Evolutionary conservation across 352 stramenopile genomes (phyloP).

Genomic region (Aphanomyces stellatus): DNA sequence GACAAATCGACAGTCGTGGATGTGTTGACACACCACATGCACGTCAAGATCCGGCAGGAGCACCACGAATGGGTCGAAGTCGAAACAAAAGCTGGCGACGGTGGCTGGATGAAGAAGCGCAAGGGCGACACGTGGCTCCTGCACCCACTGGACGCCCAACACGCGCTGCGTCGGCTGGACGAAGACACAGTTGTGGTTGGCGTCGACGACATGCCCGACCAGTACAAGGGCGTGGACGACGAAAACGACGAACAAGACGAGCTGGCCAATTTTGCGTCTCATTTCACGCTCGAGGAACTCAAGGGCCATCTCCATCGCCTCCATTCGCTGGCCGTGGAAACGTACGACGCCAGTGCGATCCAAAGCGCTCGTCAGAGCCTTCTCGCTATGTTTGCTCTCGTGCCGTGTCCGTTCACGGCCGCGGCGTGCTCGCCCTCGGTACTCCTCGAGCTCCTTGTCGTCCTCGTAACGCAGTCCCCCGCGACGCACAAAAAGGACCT

Average conservation of each 20-base stretch:
- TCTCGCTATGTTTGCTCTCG: constrained; percentile 27
- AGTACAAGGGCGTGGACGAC: constrained; percentile 46
- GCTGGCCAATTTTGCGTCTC: constrained; percentile 47
- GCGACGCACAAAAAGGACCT: not conserved
- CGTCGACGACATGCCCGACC: constrained; percentile 40
- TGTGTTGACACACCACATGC: not conserved
- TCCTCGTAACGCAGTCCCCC: constrained; percentile 25
- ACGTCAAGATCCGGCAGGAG: not conserved
- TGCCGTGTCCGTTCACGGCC: not conserved
- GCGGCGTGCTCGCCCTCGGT: constrained; percentile 18
- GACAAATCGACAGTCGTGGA: not conserved
- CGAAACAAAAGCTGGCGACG: constrained; percentile 1
- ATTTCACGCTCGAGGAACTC: constrained; percentile 51
- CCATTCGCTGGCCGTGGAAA: constrained; percentile 55
- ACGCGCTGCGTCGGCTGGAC: not conserved
- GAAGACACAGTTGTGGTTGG: constrained; percentile 56
- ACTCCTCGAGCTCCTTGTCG: constrained; percentile 39
- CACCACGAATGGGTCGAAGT: not conserved
- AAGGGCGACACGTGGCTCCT: constrained; percentile 1
- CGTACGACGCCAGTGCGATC: constrained; percentile 44
- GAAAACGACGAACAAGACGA: constrained; percentile 46
- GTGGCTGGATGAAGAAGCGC: not conserved
- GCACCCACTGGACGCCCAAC: not conserved
- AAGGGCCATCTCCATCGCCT: constrained; percentile 50
- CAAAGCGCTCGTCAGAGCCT: constrained; percentile 46